Conservation (phyloP, 352 stramenopile genomes). For the Phytophthora macrochlamydospora region DNA sequence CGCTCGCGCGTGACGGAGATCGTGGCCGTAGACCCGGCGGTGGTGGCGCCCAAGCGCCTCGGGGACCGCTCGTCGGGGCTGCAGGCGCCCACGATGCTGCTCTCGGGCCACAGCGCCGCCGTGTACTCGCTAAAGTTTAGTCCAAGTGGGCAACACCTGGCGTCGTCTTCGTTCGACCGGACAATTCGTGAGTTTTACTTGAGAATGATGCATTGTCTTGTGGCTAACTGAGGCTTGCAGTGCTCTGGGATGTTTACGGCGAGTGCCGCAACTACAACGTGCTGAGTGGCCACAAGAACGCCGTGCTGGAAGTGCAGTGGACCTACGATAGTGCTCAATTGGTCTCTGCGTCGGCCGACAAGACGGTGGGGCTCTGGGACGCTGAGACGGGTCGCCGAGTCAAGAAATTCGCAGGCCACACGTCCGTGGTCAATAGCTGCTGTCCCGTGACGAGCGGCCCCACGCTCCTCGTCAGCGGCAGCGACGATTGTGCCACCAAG, state of each 20-base stretch:
- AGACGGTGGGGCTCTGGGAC: conserved; percentile 90
- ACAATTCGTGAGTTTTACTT: conserved; percentile 51
- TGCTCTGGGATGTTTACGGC: conserved; percentile 91
- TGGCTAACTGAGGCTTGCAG: conserved; percentile 18
- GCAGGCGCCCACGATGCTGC: conserved; percentile 75
- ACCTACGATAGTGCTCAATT: conserved; percentile 88
- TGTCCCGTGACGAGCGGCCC: conserved; percentile 84
- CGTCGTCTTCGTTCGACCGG: conserved; percentile 75
- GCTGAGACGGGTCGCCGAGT: conserved; percentile 80
- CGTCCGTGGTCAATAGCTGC: conserved; percentile 91
- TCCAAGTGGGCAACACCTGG: conserved; percentile 67
- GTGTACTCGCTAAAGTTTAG: conserved; percentile 87
- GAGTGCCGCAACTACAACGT: conserved; percentile 95
- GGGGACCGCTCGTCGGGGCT: conserved; percentile 72
- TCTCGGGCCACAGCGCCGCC: conserved; percentile 73
- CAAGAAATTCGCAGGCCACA: conserved; percentile 88
- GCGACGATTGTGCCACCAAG: conserved; percentile 90
- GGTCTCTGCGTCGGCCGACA: conserved; percentile 93
- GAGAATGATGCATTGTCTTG: neutral
- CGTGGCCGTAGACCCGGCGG: conserved; percentile 65
- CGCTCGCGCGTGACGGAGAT: conserved; percentile 73
- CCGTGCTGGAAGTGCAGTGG: conserved; percentile 93
- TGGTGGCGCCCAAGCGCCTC: conserved; percentile 58
- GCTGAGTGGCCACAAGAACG: conserved; percentile 96
- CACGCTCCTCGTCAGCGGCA: conserved; percentile 87